phyloP scores from a whole-genome alignment of 257 asterid species.

The Solanum bukasovii region DNA sequence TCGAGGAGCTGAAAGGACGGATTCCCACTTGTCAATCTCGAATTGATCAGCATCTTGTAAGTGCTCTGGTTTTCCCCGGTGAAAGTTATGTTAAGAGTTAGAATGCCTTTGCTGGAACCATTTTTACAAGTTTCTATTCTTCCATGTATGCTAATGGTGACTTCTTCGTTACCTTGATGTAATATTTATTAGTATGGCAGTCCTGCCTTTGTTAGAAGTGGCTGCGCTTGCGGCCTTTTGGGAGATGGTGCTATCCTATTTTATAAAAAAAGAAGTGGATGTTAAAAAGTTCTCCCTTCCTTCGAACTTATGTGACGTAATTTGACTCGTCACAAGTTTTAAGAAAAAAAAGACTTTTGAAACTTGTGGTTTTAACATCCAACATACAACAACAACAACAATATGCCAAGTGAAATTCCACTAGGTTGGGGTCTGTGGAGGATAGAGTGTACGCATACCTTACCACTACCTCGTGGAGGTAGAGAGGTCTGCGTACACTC shows the following conservation, averaged over 20 bases:
- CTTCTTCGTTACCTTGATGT: neutral
- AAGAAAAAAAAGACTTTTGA: neutral
- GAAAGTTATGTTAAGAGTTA: neutral
- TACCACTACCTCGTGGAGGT: neutral
- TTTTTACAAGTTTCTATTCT: neutral
- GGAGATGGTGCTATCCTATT: neutral
- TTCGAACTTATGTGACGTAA: neutral
- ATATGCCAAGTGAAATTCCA: neutral
- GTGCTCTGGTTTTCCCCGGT: neutral
- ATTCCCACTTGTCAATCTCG: slow-evolving; percentile 54
- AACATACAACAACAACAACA: neutral
- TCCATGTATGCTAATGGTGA: neutral
- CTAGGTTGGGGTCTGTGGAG: neutral
- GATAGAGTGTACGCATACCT: neutral
- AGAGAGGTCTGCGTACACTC: neutral
- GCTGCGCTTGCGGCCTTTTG: neutral
- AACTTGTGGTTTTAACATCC: neutral
- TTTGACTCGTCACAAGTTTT: neutral
- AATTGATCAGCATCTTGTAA: slow-evolving; percentile 59
- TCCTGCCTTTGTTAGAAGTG: neutral
- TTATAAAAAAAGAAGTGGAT: neutral
- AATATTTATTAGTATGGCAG: neutral
- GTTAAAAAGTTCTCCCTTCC: neutral
- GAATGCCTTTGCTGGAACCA: neutral
- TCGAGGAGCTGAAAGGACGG: slow-evolving; percentile 54